A percentile compares a stretch with the other conserved stretches of the same genome.
Conservation (phyloP, 2,329 filamentous ascomycete genomes). For the Trematosphaeria pertusa region DNA sequence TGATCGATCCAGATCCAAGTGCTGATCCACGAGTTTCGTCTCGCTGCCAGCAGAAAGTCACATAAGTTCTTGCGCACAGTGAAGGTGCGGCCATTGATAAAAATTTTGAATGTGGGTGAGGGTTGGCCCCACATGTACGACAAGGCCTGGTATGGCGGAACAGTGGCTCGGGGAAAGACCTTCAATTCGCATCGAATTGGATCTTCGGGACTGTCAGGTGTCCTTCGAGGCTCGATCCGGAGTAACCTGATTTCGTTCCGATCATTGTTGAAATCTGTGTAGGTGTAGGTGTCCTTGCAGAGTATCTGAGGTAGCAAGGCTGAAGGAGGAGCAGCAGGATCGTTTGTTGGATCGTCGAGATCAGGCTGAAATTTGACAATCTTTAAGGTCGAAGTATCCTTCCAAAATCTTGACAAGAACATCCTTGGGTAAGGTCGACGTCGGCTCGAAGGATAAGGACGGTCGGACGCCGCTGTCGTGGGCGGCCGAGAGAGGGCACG, state of each 20-base stretch:
- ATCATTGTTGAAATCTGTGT: neutral
- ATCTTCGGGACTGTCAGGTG: neutral
- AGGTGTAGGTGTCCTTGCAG: too few species aligned
- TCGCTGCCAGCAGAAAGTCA: neutral
- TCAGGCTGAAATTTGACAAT: too few species aligned
- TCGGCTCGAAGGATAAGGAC: too few species aligned
- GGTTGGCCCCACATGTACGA: neutral
- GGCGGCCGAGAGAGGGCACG: too few species aligned
- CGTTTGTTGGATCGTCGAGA: too few species aligned
- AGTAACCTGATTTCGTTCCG: neutral
- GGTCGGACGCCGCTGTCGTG: too few species aligned
- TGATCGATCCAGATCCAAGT: conserved; percentile 23
- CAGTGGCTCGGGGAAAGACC: neutral
- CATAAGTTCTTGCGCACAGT: conserved; percentile 1
- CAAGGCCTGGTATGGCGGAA: conserved; percentile 1
- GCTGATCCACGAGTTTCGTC: conserved; percentile 1
- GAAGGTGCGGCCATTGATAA: neutral
- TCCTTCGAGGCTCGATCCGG: neutral
- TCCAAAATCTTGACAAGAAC: too few species aligned
- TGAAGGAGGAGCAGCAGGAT: too few species aligned
- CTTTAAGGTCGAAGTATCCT: too few species aligned
- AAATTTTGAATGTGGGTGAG: conserved; percentile 1
- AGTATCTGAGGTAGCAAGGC: too few species aligned
- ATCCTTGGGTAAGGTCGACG: too few species aligned
- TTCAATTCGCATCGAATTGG: conserved; percentile 1